Evolutionary conservation across 371 early-diverging fungal species (phyloP), one percentile per base, ranked within the genome.

Genomic region (Saksenaea vasiformis): DNA sequence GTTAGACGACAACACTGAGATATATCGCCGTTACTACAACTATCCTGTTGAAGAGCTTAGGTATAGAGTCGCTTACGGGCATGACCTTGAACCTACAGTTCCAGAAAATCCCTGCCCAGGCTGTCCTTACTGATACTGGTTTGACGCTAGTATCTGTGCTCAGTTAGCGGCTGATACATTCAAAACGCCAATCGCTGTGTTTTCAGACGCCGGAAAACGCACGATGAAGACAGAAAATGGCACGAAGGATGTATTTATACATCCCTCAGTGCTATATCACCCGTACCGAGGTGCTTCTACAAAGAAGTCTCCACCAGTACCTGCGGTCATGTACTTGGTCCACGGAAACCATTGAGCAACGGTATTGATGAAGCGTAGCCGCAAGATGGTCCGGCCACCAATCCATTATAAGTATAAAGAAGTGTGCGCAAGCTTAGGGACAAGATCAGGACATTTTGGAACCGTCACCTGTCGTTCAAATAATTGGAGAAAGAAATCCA

Each of bases 151-250:
- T 5, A 27, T 27, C 4, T 60, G 51, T 0, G 43, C 28, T 27
- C 60, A 60, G 31, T 24, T 60, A 9, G 60, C 60, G 14, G 47
- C 47, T 47, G 60, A 60, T 47, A 47, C 47, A 13, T 60, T 60
- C 26, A 15, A 15, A 3, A 39, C 27, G 14, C 60, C 34, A 3
- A 44, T 60, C 4, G 60, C 41, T 4, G 10, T 58, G 3, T 24
- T 17, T 13, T 58, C 22, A 1, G 54, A 51, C 34, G 39, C 54
- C 22, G 54, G 31, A 3, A 19, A 35, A 54, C 37, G 54, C 5
- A 34, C 61, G 2, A 15, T 54, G 31, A 22, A 58, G 2, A 55
- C 67, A 47, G 51, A 47, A 5, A 22, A 10, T 22, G 47, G n/a
- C 7, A n/a, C 22, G 3, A 22, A 47, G 27, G 10, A 22, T 22